Evolutionary conservation across 306 rosid species (phyloP), one percentile per base, ranked within the genome.

Genomic region (Trichosanthes cucumerina): DNA sequence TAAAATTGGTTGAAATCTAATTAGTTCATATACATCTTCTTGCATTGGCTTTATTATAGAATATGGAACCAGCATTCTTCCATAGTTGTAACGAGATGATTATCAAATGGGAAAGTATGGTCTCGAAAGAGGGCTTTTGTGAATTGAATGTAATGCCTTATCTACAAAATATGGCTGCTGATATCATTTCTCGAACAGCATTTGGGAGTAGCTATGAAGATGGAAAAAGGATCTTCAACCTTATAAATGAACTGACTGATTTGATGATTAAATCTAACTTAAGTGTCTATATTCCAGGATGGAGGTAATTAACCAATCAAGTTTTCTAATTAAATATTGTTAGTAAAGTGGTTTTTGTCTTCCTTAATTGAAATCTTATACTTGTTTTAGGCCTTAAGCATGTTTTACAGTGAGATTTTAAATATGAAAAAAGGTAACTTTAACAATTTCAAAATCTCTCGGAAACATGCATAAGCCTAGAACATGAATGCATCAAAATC

Each of bases 181-280:
- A 72, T 47, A 24, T 9, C 24, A 72, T 72, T 26, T 88, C 89
- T 43, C 73, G 84, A 24, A 81, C 91, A 0, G 88, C 86, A 16
- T 88, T 83, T 46, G 88, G 91, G 53, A 84, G 88, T 52, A 84
- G 87, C 49, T 83, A 44, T 3, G 24, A 72, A 15, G 13, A 72
- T 47, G 77, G 77, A 9, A 26, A 72, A 16, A 14, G 2, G 34
- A 80, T 84, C 41, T 86, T 88, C 36, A 16, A 76, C 23, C 86
- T 88, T 31, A 78, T 31, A 11, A 46, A 7, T 62, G 85, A 88
- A 65, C 84, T 76, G 21, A 53, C 23, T 9, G 11, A 7, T 12
- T 44, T 15, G 28, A 21, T 47, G 21, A 7, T 24, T 21, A 9
- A 31, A 1, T 21, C 34, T 65, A 0, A 39, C 7, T 0, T 24